phyloP scores from a whole-genome alignment of 495 filamentous ascomycete species.

The Penicillium waksmanii region DNA sequence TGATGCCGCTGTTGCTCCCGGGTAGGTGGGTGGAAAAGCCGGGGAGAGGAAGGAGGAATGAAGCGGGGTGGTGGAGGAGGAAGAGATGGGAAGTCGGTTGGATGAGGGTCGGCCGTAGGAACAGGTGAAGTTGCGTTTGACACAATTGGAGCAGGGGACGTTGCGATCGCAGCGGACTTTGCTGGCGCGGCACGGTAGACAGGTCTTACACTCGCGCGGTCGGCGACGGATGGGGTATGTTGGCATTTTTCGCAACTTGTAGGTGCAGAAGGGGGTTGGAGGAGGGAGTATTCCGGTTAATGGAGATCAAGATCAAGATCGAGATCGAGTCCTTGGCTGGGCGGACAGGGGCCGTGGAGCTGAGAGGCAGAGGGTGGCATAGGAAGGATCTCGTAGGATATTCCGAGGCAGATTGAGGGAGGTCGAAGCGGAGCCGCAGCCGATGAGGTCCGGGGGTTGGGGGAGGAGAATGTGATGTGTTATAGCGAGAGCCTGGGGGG shows the following conservation, averaged over 20 bases:
- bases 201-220: slow-evolving; percentile 54
- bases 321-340: slow-evolving; percentile 6
- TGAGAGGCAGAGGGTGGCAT: slow-evolving; percentile 23
- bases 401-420: slow-evolving; percentile 8
- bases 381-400: slow-evolving; percentile 21
- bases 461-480: not conserved
- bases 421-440: slow-evolving; percentile 8
- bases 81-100: slow-evolving; percentile 15
- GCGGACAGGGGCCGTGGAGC: slow-evolving; percentile 20
- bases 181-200: slow-evolving; percentile 51
- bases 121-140: slow-evolving; percentile 71
- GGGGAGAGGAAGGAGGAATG: slow-evolving; percentile 25
- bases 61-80: slow-evolving; percentile 26
- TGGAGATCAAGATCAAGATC: not conserved
- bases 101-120: slow-evolving; percentile 69
- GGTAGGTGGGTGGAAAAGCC: slow-evolving; percentile 11
- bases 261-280: slow-evolving; percentile 13
- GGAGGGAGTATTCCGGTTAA: not conserved
- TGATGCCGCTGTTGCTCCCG: not conserved
- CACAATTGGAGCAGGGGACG: slow-evolving; percentile 72
- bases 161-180: slow-evolving; percentile 73
- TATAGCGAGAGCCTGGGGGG: not conserved
- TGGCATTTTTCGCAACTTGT: slow-evolving; percentile 34
- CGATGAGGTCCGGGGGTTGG: not conserved
- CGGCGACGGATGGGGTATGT: slow-evolving; percentile 49